Base-by-base conservation (phyloP, 129 eudicot species). In the Sambucus nigra region DNA sequence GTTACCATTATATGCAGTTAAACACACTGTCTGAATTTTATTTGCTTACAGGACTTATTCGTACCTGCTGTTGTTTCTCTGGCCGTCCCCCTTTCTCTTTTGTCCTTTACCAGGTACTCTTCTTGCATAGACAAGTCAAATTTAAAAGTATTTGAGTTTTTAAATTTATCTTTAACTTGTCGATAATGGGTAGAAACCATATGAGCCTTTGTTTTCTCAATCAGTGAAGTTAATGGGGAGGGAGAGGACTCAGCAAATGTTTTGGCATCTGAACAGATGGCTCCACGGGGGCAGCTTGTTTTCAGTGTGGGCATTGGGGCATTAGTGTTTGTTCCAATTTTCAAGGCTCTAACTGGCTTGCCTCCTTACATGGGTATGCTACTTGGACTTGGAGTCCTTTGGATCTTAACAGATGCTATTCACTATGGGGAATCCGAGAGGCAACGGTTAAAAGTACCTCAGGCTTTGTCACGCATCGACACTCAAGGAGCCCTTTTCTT, bases 321-420 rank as follows among this genome's bases (percentile, higher is more conserved):
- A 60, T 49, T 91, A 49, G 40, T 91, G 46, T 91, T 86, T 65
- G 98, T 91, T 68, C 98, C 98, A 0, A 80, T 91, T 55, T 91
- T 91, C 74, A 91, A 91, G 55, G 75, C 89, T 55, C 61, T 91
- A 55, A 91, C 98, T 1, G 98, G 98, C 21, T 65, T 91, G 63
- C 98, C 95, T 41, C 98, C 98, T 22, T 91, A 61, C 72, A 79
- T 91, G 95, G 98, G 98, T 22, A 81, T 91, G 74, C 76, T 91
- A 26, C 77, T 91, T 49, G 98, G 98, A 65, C 89, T 91, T 21
- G 98, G 98, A 38, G 89, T 91, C 68, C 95, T 91, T 50, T 91
- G 98, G 98, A 69, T 91, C 27, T 51, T 91, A 16, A 91, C 98
- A 0, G 98, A 91, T 79, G 95, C 98, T 46, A 91, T 91, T 69